Evolutionary conservation across 352 stramenopile genomes (phyloP).

Genomic region (Detonula confervacea): DNA sequence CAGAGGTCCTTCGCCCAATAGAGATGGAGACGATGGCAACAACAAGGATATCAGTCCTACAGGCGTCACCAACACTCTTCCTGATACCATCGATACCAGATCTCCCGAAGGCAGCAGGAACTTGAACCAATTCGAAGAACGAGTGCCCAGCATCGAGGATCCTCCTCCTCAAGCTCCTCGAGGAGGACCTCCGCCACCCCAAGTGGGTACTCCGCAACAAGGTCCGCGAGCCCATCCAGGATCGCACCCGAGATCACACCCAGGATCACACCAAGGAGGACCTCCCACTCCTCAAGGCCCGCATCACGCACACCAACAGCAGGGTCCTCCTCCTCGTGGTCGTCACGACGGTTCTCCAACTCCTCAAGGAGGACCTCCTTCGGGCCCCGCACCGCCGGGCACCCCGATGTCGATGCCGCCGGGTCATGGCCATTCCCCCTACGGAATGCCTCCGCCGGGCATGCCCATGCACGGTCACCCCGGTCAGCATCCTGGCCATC

Average conservation of each 20-base stretch:
- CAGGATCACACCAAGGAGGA: too few species aligned
- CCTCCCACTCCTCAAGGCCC: too few species aligned
- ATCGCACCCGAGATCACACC: too few species aligned
- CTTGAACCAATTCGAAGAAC: constrained; percentile 40
- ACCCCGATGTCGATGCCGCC: too few species aligned
- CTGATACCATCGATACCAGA: constrained; percentile 19
- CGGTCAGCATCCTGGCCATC: background rate
- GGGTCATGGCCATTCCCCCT: background rate
- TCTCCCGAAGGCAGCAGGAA: constrained; percentile 45
- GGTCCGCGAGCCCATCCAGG: too few species aligned
- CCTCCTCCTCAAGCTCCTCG: background rate
- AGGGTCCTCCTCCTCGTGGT: background rate
- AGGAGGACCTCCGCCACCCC: too few species aligned
- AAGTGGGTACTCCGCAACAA: too few species aligned
- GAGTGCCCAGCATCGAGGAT: constrained; percentile 16
- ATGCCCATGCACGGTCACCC: background rate
- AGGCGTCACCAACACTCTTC: background rate
- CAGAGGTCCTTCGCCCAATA: too few species aligned
- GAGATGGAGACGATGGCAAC: background rate
- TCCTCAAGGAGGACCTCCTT: too few species aligned
- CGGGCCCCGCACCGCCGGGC: too few species aligned
- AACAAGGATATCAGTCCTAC: constrained; percentile 23
- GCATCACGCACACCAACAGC: background rate
- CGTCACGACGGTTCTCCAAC: background rate
- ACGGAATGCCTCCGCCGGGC: background rate